phyloP scores from a whole-genome alignment of 345 rosid species.

The Sonneratia alba region DNA sequence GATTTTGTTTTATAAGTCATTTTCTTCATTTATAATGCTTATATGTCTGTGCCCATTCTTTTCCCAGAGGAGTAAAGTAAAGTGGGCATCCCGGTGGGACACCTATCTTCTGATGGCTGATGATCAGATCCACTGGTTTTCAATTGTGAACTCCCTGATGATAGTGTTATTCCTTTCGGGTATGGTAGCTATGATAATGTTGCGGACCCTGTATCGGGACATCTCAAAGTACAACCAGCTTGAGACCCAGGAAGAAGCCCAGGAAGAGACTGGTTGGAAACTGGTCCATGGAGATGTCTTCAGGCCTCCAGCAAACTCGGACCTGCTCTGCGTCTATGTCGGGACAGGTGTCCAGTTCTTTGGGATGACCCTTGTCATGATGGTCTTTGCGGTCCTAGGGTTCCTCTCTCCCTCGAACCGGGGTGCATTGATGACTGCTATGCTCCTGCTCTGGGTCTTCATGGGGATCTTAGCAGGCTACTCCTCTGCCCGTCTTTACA shows the following conservation, averaged over 20 bases:
- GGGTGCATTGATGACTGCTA: conserved; percentile 82
- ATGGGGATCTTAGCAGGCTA: conserved; percentile 90
- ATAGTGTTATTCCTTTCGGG: conserved; percentile 94
- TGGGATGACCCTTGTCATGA: conserved; percentile 76
- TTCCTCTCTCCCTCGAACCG: conserved; percentile 90
- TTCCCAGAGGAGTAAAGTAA: conserved; percentile 72
- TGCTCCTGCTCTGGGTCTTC: conserved; percentile 88
- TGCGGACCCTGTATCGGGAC: conserved; percentile 81
- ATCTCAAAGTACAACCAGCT: conserved; percentile 90
- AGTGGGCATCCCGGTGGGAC: conserved; percentile 98
- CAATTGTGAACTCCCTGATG: conserved; percentile 85
- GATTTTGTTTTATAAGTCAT: background rate
- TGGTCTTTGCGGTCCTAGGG: conserved; percentile 88
- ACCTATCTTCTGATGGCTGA: conserved; percentile 88
- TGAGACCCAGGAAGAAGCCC: conserved; percentile 91
- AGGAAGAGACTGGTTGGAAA: conserved; percentile 95
- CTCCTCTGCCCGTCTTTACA: conserved; percentile 65
- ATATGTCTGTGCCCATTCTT: conserved; percentile 2
- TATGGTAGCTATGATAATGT: conserved; percentile 97
- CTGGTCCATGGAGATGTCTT: conserved; percentile 92
- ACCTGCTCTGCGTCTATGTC: conserved; percentile 71
- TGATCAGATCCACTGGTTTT: conserved; percentile 96
- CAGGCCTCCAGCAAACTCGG: conserved; percentile 65
- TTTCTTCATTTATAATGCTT: background rate
- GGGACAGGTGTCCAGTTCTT: conserved; percentile 90